phyloP scores from a whole-genome alignment of 139 green algal species.

The Limnomonas spitsbergensis region DNA sequence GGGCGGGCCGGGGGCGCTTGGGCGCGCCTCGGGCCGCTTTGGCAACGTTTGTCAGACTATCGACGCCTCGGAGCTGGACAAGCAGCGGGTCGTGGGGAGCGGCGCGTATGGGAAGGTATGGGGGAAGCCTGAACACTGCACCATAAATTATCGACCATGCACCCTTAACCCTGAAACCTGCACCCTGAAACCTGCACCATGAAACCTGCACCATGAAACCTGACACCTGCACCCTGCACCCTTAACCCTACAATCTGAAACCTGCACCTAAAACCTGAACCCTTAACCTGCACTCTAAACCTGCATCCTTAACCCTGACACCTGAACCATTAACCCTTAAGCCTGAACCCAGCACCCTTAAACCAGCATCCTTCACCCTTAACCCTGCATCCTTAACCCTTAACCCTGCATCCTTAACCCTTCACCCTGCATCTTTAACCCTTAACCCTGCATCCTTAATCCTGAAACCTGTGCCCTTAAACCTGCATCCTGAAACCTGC shows the following conservation, averaged over 20 bases:
- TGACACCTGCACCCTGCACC: not conserved
- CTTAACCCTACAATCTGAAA: not conserved
- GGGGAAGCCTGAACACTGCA: not conserved
- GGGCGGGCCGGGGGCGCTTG: conserved; percentile 18
- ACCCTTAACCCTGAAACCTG: not conserved
- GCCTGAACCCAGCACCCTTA: too few relatives aligned
- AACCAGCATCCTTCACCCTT: too few relatives aligned
- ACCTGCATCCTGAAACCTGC: too few relatives aligned
- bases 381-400: too few relatives aligned
- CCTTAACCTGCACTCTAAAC: too few relatives aligned
- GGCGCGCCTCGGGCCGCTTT: not conserved
- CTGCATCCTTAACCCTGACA: too few relatives aligned
- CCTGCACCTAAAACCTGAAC: not conserved
- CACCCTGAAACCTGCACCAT: not conserved
- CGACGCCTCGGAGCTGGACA: conserved; percentile 35
- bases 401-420: too few relatives aligned
- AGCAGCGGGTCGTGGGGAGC: conserved; percentile 39
- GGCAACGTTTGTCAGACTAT: conserved; percentile 43
- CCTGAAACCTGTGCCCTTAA: too few relatives aligned
- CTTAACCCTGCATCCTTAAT: too few relatives aligned
- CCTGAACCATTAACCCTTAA: too few relatives aligned
- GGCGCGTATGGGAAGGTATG: conserved; percentile 56
- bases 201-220: not conserved
- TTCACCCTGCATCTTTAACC: too few relatives aligned
- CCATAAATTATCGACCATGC: not conserved